Conservation (phyloP, 176 grass and related monocot genomes). For the Panicum miliaceum region DNA sequence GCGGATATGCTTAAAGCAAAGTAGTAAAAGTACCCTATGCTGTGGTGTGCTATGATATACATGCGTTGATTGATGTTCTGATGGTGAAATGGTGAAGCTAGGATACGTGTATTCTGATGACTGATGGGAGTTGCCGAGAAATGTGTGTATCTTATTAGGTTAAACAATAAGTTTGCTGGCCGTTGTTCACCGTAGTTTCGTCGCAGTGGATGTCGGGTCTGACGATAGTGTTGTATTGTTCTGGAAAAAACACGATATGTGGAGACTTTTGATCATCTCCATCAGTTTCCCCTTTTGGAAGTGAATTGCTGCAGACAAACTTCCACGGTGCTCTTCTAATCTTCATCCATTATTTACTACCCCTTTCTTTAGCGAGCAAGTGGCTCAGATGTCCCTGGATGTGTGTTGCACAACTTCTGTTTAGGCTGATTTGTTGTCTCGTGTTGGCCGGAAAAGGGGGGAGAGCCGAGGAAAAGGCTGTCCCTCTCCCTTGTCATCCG, state of each 20-base stretch:
- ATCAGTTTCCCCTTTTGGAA: neutral
- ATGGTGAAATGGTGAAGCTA: constrained; percentile 29
- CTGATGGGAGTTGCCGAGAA: constrained; percentile 15
- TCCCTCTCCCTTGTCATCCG: no score
- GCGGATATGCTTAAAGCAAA: constrained; percentile 42
- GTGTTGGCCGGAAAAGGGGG: no score
- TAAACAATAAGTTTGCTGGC: constrained; percentile 50
- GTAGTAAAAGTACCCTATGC: constrained; percentile 6
- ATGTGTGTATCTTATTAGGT: constrained; percentile 33
- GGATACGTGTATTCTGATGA: constrained; percentile 35
- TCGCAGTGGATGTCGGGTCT: constrained; percentile 7
- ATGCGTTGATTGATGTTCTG: constrained; percentile 33
- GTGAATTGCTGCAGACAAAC: neutral
- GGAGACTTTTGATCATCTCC: neutral
- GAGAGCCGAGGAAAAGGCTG: no score
- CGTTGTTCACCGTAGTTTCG: neutral
- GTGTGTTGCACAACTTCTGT: no score
- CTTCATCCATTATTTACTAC: no score
- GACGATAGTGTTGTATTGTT: constrained; percentile 34
- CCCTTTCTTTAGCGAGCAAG: no score
- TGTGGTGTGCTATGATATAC: constrained; percentile 6
- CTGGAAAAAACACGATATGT: neutral
- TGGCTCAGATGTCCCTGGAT: no score
- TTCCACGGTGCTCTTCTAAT: neutral
- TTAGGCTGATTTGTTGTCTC: no score